Conservation (phyloP, 441 rosid genomes). For the Aquilaria agallochum region DNA sequence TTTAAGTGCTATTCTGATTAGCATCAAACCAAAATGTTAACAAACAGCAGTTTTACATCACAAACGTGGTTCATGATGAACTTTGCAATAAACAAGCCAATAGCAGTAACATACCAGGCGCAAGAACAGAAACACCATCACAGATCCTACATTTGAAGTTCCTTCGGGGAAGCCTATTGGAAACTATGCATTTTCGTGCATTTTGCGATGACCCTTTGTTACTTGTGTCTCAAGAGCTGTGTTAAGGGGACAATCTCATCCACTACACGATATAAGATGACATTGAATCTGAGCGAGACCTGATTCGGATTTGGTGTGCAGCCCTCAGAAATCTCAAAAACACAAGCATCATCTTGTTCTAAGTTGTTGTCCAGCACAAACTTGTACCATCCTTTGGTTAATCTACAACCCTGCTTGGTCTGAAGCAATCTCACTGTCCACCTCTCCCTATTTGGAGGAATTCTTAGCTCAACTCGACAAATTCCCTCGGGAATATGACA, state of each 20-base stretch:
- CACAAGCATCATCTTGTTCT: slow-evolving; percentile 8
- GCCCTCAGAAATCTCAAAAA: slow-evolving; percentile 1
- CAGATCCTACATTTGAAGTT: too few species aligned
- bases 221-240: too few species aligned
- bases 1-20: too few species aligned
- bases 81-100: too few species aligned
- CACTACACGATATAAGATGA: slow-evolving; percentile 2
- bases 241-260: slow-evolving; percentile 11
- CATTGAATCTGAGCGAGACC: not conserved
- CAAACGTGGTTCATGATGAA: too few species aligned
- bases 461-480: not conserved
- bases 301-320: not conserved
- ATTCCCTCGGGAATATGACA: not conserved
- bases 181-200: too few species aligned
- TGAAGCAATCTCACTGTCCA: not conserved
- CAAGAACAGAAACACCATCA: too few species aligned
- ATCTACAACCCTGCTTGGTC: not conserved
- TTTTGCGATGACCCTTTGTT: too few species aligned
- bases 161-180: too few species aligned
- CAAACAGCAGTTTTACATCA: too few species aligned
- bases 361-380: slow-evolving; percentile 10
- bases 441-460: not conserved
- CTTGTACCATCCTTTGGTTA: slow-evolving; percentile 1
- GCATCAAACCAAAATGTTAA: too few species aligned
- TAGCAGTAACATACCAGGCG: too few species aligned